These are phyloP conservation scores for Glycine soja DNA, from an alignment of 306 rosid species.

Conservation along the genomic window DNA sequence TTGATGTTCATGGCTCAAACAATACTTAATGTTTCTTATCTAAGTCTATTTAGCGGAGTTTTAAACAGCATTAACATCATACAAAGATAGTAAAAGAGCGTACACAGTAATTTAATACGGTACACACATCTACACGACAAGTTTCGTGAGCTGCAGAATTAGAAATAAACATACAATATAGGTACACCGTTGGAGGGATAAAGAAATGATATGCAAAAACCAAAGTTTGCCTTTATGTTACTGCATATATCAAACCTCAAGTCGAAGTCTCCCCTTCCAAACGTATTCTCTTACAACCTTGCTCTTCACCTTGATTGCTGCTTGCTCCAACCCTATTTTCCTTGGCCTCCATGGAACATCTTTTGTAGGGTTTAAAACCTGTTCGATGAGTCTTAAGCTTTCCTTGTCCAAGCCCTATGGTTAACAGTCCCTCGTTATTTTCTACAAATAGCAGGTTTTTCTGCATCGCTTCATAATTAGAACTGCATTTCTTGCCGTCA, in stretches of 20 bases:
- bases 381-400: constrained; percentile 73
- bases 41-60: constrained; percentile 49
- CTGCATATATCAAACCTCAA: constrained; percentile 59
- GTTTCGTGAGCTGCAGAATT: constrained; percentile 65
- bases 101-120: constrained; percentile 57
- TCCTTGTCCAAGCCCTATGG: constrained; percentile 76
- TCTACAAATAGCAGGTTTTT: constrained; percentile 44
- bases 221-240: constrained; percentile 59
- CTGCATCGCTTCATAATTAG: constrained; percentile 49
- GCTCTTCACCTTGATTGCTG: constrained; percentile 77
- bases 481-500: constrained; percentile 53
- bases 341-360: constrained; percentile 82
- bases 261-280: constrained; percentile 69
- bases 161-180: constrained; percentile 41
- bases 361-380: constrained; percentile 95
- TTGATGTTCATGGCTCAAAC: constrained; percentile 47
- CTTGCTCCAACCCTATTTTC: constrained; percentile 62
- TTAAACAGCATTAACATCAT: constrained; percentile 52
- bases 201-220: constrained; percentile 49
- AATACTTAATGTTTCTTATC: constrained; percentile 48
- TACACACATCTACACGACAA: constrained; percentile 71
- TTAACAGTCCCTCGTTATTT: constrained; percentile 64
- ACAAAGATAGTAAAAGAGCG: constrained; percentile 55
- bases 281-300: constrained; percentile 73
- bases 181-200: constrained; percentile 37